These are phyloP conservation scores for Plantago elongata DNA, from an alignment of 257 asterid genomes.

Conservation along the genomic window DNA sequence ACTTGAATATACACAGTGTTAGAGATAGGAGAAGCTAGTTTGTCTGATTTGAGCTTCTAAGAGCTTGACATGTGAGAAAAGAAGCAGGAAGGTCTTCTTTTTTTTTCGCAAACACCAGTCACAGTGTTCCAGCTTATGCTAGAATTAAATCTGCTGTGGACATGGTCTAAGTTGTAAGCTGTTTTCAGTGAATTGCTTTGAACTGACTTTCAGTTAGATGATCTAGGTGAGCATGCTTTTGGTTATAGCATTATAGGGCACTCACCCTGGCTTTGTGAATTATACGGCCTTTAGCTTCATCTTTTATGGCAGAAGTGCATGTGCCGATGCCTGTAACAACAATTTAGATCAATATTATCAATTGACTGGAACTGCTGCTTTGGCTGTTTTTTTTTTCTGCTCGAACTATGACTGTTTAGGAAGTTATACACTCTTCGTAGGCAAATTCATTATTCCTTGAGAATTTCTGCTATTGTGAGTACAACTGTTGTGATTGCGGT, in stretches of 20 bases:
- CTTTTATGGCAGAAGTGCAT: slow-evolving; percentile 82
- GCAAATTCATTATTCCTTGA: slow-evolving; percentile 87
- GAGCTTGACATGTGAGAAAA: no score
- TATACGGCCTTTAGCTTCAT: slow-evolving; percentile 59
- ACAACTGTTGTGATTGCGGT: slow-evolving; percentile 92
- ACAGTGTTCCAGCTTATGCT: no score
- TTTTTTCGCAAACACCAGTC: no score
- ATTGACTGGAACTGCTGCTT: not conserved
- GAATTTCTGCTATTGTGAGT: slow-evolving; percentile 78
- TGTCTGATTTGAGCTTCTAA: no score
- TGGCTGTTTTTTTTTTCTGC: not conserved
- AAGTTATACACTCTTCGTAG: slow-evolving; percentile 55
- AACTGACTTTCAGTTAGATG: no score
- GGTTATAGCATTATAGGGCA: not conserved
- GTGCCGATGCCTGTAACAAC: slow-evolving; percentile 55
- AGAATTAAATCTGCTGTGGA: no score
- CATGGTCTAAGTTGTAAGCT: no score
- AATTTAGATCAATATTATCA: not conserved
- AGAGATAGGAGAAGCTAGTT: no score
- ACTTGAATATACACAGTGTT: no score
- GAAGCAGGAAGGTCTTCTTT: no score
- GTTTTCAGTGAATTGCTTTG: no score
- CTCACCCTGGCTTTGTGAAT: slow-evolving; percentile 86
- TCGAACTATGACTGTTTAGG: not conserved
- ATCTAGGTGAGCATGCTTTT: no score